Evolutionary conservation across 306 rosid species (phyloP), one percentile per base, ranked within the genome.

Genomic region (Lablab purpureus): DNA sequence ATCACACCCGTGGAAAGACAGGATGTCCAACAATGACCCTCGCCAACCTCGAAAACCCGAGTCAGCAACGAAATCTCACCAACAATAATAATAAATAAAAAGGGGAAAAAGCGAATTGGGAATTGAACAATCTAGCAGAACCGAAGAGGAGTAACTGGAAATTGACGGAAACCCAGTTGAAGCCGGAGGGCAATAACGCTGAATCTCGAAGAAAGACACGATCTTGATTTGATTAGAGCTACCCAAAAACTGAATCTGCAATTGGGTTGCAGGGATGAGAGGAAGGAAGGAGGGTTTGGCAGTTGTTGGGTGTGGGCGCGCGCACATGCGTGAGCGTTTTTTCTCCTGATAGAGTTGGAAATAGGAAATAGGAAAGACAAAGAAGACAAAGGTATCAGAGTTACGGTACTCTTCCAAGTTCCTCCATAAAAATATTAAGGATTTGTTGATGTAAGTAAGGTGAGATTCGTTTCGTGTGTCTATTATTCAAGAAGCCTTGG

Each of bases 381-480:
- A 63, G 74, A 77, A 18, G 77, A 71, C 77, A 62, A 60, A 81
- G 82, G 85, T 41, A 73, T 77, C 75, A 51, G 71, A 68, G 49
- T 51, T 66, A 73, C 51, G 77, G 64, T 51, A 46, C 60, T 78
- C 68, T 49, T 73, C 43, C 45, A 81, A 64, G 21, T 59, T 70
- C 52, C 5, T 21, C 50, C 60, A 74, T 51, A 30, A 67, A 34
- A 49, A 52, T 40, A 37, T 2, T 27, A 3, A 68, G 54, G 55
- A 62, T 87, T 80, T 74, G 62, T 77, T 74, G 60, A 80, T 73
- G 60, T 23, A 37, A 66, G 51, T 5, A 67, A 65, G 17, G 77
- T n/a, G 32, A 81, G 83, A 87, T 83, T 80, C 90, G 69, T 81
- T 88, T 81, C 87, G 69, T 80, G 85, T 36, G 23, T 68, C 55